Evolutionary conservation across 164 flowering plant genomes (phyloP).

Genomic region (Euptelea pleiosperma): DNA sequence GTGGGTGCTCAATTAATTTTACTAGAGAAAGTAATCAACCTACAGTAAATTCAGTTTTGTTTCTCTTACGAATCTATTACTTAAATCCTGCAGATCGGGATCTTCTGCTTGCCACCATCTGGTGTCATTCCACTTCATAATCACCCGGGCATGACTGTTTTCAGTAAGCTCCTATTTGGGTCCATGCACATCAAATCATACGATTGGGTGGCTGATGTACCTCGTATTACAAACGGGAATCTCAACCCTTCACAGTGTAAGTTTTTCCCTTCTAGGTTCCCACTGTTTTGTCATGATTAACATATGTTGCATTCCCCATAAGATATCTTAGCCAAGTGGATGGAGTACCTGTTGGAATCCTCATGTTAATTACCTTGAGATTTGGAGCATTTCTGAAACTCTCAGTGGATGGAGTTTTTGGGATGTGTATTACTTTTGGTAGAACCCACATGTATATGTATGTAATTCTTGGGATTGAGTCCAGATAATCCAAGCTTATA

Average conservation of each 20-base stretch:
- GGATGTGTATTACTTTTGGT: no score
- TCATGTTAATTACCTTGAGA: not conserved
- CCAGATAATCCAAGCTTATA: no score
- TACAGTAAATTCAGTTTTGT: not conserved
- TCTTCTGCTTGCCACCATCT: slow-evolving; percentile 80
- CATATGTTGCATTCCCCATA: no score
- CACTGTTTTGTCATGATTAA: no score
- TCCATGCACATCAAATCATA: slow-evolving; percentile 82
- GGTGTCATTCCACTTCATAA: slow-evolving; percentile 81
- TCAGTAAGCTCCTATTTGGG: slow-evolving; percentile 80
- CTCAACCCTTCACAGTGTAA: slow-evolving; percentile 17
- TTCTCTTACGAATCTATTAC: not conserved
- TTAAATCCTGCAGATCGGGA: slow-evolving; percentile 54
- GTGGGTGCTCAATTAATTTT: no score
- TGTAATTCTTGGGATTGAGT: no score
- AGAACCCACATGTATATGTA: no score
- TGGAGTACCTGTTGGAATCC: not conserved
- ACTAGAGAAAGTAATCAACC: no score
- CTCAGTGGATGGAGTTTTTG: no score
- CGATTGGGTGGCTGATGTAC: slow-evolving; percentile 56
- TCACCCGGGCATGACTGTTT: slow-evolving; percentile 94
- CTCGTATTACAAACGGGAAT: slow-evolving; percentile 10
- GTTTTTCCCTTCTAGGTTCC: slow-evolving; percentile 2
- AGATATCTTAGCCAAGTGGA: not conserved
- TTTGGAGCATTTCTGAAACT: no score